These are phyloP conservation scores for Tetracladium marchalianum DNA, from an alignment of 495 filamentous ascomycete genomes.

Conservation along the genomic window DNA sequence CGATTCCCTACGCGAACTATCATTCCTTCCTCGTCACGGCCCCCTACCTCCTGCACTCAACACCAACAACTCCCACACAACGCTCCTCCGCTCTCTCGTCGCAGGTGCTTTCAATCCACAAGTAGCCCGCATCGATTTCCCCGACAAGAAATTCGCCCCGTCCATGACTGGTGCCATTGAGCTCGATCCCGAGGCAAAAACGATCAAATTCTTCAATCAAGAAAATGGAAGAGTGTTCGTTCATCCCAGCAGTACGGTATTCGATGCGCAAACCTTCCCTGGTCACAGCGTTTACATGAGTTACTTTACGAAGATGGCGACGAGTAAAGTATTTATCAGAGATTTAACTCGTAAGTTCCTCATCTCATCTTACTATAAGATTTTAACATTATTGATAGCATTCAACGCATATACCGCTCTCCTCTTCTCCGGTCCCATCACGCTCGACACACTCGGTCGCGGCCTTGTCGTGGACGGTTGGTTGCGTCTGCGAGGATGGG, in stretches of 20 bases:
- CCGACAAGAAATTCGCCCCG: constrained; percentile 87
- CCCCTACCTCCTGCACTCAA: constrained; percentile 25
- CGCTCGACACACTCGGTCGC: constrained; percentile 77
- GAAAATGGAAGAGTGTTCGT: constrained; percentile 85
- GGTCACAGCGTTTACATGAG: constrained; percentile 60
- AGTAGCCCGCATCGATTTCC: constrained; percentile 80
- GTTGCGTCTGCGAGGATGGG: constrained; percentile 86
- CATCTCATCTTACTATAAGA: constrained; percentile 3
- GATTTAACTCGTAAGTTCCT: constrained; percentile 71
- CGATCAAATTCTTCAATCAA: constrained; percentile 84
- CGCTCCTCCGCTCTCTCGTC: constrained; percentile 77
- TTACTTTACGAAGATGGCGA: constrained; percentile 86
- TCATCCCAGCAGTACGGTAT: constrained; percentile 78
- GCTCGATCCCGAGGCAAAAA: constrained; percentile 82
- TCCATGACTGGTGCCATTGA: constrained; percentile 80
- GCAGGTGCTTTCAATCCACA: constrained; percentile 88
- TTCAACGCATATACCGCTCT: constrained; percentile 87
- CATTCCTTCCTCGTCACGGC: constrained; percentile 46
- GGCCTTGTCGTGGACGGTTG: constrained; percentile 90
- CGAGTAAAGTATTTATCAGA: constrained; percentile 77
- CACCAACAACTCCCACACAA: constrained; percentile 31
- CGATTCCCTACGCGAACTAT: constrained; percentile 74
- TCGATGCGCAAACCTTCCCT: constrained; percentile 66
- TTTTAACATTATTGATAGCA: constrained; percentile 35
- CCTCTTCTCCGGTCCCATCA: constrained; percentile 79